A percentile compares a stretch with the other conserved stretches of the same genome.
Evolutionary conservation across 257 asterid species (phyloP).

Genomic region (Solanum chiquidenum): DNA sequence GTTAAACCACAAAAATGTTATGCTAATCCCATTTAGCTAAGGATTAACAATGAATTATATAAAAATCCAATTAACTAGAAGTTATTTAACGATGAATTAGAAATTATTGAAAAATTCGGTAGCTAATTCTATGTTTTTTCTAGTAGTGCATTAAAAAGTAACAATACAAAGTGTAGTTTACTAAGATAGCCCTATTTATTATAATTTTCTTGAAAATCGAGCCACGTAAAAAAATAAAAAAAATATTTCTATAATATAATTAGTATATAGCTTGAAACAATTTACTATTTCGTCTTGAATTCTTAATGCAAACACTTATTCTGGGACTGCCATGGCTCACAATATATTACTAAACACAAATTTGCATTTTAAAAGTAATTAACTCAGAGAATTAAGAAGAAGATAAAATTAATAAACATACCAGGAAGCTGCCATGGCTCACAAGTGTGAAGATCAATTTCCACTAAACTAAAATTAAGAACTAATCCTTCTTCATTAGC

Average conservation of each 20-base stretch:
- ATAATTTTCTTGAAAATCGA: neutral
- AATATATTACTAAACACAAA: too few relatives aligned
- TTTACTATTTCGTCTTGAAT: neutral
- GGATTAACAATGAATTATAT: neutral
- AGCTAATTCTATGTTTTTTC: too few relatives aligned
- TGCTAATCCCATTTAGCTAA: neutral
- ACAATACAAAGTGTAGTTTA: neutral
- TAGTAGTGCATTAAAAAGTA: neutral
- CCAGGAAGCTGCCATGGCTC: constrained; percentile 99
- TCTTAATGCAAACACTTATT: neutral
- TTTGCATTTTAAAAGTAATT: neutral
- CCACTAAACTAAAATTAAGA: constrained; percentile 50
- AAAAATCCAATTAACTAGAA: too few relatives aligned
- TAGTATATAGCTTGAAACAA: neutral
- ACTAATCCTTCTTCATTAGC: constrained; percentile 32
- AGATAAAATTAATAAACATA: constrained; percentile 46
- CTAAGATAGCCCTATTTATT: neutral
- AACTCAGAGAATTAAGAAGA: constrained; percentile 1
- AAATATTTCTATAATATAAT: too few relatives aligned
- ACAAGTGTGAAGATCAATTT: constrained; percentile 77
- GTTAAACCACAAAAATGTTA: neutral
- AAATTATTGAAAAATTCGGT: too few relatives aligned
- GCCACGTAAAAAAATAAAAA: neutral
- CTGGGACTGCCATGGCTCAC: neutral
- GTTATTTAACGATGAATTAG: too few relatives aligned